phyloP scores from a whole-genome alignment of 106 monocot genomes.

The Agapanthus africanus region DNA sequence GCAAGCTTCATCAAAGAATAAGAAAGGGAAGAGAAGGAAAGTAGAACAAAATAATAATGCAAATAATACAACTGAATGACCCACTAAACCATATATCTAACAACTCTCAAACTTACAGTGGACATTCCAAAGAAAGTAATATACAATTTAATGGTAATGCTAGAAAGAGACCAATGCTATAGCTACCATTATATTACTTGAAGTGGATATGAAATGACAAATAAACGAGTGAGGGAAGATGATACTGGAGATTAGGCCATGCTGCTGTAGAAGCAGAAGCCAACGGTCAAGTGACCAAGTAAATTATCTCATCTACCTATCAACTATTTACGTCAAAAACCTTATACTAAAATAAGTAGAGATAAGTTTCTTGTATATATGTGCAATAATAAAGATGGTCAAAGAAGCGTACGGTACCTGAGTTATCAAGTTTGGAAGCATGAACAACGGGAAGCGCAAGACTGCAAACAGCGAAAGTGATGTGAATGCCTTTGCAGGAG shows the following conservation, averaged over 20 bases:
- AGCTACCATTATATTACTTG: background rate
- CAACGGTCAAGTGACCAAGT: background rate
- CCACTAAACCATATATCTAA: too few species aligned
- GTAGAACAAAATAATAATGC: too few species aligned
- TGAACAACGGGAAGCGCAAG: conserved; percentile 85
- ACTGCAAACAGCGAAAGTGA: conserved; percentile 93
- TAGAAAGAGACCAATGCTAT: background rate
- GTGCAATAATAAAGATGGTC: background rate
- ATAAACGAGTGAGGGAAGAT: background rate
- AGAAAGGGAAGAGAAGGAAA: too few species aligned
- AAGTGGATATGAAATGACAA: background rate
- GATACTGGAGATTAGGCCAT: background rate
- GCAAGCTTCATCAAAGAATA: too few species aligned
- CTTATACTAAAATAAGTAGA: background rate
- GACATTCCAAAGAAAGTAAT: too few species aligned
- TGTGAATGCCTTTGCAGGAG: conserved; percentile 98
- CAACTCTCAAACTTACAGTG: background rate
- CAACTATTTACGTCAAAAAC: background rate
- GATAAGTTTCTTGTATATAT: background rate
- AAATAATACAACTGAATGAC: too few species aligned
- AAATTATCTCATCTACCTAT: background rate
- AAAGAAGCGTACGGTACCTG: conserved; percentile 40
- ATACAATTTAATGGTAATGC: background rate
- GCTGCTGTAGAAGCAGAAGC: background rate
- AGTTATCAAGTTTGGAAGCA: conserved; percentile 93